Percentiles rank a stretch among this genome's conserved stretches.
Evolutionary conservation across 2,329 filamentous ascomycete genomes (phyloP).

Genomic region (Neofusicoccum kwambonambiense): DNA sequence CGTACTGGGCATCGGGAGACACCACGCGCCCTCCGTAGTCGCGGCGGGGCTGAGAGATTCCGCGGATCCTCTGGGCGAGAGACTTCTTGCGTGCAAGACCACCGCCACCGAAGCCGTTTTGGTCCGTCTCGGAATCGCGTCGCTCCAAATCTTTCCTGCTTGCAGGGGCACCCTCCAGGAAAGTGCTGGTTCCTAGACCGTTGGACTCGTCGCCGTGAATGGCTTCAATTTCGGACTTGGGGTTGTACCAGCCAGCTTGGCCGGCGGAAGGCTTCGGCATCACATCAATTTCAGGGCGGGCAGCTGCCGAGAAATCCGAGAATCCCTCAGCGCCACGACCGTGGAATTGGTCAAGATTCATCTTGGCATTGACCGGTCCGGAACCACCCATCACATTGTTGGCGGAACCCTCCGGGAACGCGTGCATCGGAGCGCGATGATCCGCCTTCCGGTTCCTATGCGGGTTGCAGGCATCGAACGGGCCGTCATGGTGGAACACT

Average conservation of each 20-base stretch:
- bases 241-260: slow-evolving; percentile 40
- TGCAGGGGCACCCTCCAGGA: slow-evolving; percentile 89
- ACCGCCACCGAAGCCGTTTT: slow-evolving; percentile 39
- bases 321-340: slow-evolving; percentile 85
- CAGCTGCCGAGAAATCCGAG: slow-evolving; percentile 64
- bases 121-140: slow-evolving; percentile 67
- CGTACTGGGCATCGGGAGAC: slow-evolving; percentile 57
- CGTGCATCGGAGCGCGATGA: slow-evolving; percentile 87
- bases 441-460: slow-evolving; percentile 85
- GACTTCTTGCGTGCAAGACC: slow-evolving; percentile 87
- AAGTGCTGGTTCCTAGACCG: slow-evolving; percentile 90
- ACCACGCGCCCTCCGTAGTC: slow-evolving; percentile 46
- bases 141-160: slow-evolving; percentile 76
- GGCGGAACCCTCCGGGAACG: slow-evolving; percentile 86
- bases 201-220: slow-evolving; percentile 81
- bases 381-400: slow-evolving; percentile 91
- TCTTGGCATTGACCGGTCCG: slow-evolving; percentile 76
- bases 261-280: slow-evolving; percentile 23
- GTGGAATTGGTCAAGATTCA: slow-evolving; percentile 86
- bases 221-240: slow-evolving; percentile 56
- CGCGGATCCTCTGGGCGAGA: slow-evolving; percentile 84
- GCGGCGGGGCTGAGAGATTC: slow-evolving; percentile 71
- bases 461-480: slow-evolving; percentile 94
- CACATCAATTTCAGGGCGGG: slow-evolving; percentile 26
- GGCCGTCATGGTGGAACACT: slow-evolving; percentile 98